These are phyloP conservation scores for Tuber melanosporum DNA, from an alignment of 495 filamentous ascomycete species.

Conservation along the genomic window DNA sequence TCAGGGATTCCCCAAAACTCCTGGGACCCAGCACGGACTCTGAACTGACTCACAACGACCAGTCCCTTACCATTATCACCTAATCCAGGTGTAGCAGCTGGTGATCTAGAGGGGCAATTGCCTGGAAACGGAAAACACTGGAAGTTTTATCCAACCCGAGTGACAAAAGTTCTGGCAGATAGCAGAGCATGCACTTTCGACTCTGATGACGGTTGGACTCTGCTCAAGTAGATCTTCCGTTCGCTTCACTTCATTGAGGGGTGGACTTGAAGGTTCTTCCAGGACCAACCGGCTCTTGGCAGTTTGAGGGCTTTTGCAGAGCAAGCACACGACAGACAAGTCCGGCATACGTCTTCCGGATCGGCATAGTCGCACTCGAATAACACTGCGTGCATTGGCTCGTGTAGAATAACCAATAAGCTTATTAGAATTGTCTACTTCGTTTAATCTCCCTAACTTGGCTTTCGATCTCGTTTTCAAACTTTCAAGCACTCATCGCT, in stretches of 20 bases:
- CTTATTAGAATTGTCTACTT: background rate
- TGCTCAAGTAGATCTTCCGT: background rate
- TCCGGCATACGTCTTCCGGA: background rate
- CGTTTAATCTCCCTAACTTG: background rate
- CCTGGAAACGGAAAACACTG: background rate
- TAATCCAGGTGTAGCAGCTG: background rate
- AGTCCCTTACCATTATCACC: background rate
- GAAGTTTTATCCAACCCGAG: background rate
- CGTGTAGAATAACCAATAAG: background rate
- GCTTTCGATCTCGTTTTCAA: background rate
- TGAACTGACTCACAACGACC: background rate
- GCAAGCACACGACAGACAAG: background rate
- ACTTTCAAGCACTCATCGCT: background rate
- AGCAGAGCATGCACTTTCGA: background rate
- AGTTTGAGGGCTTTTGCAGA: background rate
- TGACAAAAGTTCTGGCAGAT: background rate
- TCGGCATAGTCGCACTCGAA: background rate
- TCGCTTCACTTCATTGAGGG: background rate
- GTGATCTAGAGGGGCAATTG: background rate
- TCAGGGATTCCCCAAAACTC: background rate
- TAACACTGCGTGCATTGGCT: background rate
- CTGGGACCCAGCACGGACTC: background rate
- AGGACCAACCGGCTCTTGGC: background rate
- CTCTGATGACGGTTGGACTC: background rate
- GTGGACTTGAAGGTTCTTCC: background rate